Percentiles rank a stretch among this genome's conserved stretches.
Conservation (phyloP, 495 filamentous ascomycete species). For the Aspergillus homomorphus region DNA sequence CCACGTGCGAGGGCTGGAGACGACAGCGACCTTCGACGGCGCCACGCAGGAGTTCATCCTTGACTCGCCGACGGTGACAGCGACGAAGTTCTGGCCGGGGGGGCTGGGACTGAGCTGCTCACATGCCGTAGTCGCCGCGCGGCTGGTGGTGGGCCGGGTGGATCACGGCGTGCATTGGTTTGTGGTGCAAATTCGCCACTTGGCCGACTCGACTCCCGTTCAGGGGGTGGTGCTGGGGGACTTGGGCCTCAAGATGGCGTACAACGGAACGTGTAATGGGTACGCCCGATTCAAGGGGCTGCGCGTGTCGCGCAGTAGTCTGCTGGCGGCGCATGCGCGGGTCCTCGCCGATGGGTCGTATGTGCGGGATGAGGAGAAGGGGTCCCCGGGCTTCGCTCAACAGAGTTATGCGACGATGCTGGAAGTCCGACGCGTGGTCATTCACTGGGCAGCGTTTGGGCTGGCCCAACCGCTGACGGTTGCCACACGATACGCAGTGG, state of each 20-base stretch:
- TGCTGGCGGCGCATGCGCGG: conserved; percentile 39
- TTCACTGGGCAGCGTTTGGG: conserved; percentile 46
- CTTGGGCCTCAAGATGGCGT: conserved; percentile 49
- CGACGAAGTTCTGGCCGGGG: conserved; percentile 53
- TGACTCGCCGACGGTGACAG: conserved; percentile 46
- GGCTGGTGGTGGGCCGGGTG: conserved; percentile 37
- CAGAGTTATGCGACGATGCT: conserved; percentile 47
- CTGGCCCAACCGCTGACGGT: conserved; percentile 48
- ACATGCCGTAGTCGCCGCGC: conserved; percentile 28
- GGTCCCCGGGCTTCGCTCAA: conserved; percentile 28
- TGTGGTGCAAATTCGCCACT: conserved; percentile 46
- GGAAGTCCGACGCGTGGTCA: conserved; percentile 43
- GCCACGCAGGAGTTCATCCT: conserved; percentile 41
- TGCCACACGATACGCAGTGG: conserved; percentile 42
- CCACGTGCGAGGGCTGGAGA: conserved; percentile 48
- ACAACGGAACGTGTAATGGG: conserved; percentile 47
- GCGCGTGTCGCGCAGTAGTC: conserved; percentile 23
- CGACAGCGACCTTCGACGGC: conserved; percentile 41
- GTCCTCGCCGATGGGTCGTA: conserved; percentile 28
- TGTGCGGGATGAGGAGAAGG: too few species aligned
- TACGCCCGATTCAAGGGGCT: conserved; percentile 49
- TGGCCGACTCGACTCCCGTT: conserved; percentile 40
- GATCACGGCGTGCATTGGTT: conserved; percentile 48
- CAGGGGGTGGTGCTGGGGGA: conserved; percentile 47
- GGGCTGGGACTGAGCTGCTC: conserved; percentile 43